Evolutionary conservation across 768 basidiomycete species (phyloP).

Genomic region (Strobilomyces confusus): DNA sequence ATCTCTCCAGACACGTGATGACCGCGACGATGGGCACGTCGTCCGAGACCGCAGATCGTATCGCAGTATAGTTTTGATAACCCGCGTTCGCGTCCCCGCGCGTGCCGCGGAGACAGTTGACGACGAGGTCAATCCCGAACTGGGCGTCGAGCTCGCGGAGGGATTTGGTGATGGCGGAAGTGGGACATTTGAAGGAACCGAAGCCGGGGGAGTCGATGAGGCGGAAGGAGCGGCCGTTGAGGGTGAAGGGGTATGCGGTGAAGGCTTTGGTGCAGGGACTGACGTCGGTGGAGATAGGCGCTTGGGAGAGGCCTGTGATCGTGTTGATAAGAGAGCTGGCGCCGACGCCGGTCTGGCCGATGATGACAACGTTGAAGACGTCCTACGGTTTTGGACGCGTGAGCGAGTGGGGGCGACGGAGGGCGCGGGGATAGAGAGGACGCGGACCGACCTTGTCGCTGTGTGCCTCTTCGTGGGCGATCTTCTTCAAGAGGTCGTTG

Average conservation of each 20-base stretch:
- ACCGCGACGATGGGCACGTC: conserved; percentile 31
- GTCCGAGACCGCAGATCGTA: conserved; percentile 28
- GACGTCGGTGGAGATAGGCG: conserved; percentile 27
- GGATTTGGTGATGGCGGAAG: conserved; percentile 21
- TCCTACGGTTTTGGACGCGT: conserved; percentile 12
- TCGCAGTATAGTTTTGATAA: conserved; percentile 24
- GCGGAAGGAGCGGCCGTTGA: conserved; percentile 27
- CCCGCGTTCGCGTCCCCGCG: conserved; percentile 29
- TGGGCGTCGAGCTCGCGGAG: conserved; percentile 27
- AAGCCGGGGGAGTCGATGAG: conserved; percentile 30
- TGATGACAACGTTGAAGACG: conserved; percentile 29
- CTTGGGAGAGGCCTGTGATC: conserved; percentile 21
- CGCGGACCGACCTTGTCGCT: conserved; percentile 21
- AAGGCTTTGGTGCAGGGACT: conserved; percentile 26
- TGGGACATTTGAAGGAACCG: conserved; percentile 27
- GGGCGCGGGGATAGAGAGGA: background rate
- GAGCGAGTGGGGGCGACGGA: background rate
- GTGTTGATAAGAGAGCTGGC: conserved; percentile 42
- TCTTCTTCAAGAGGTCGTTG: conserved; percentile 23
- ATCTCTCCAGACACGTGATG: conserved; percentile 31
- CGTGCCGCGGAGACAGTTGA: conserved; percentile 26
- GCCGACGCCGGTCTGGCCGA: conserved; percentile 31
- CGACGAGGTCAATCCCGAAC: conserved; percentile 27
- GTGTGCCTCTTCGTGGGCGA: conserved; percentile 18
- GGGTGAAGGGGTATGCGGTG: conserved; percentile 22